Evolutionary conservation across 2,329 filamentous ascomycete species (phyloP), one percentile per base, ranked within the genome.

Genomic region (Hypoxylon sp.): DNA sequence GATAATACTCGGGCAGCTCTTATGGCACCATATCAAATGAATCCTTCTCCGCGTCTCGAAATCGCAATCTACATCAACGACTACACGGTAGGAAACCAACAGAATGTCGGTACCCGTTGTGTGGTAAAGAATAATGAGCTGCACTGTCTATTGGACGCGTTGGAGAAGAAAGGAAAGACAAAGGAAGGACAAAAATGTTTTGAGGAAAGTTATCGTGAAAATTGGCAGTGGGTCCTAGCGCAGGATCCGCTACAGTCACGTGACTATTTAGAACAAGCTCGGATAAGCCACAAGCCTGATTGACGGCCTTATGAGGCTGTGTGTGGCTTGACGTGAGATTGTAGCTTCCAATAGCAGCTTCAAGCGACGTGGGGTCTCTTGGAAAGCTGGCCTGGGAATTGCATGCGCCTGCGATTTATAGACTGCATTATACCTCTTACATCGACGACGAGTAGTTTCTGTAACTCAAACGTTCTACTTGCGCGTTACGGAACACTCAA

Each of bases 71-170:
- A 82, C 85, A 90, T 85, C 87, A 89, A 90, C 76, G 80, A 81
- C 78, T 73, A 82, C 83, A 85, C 85, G 80, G 77, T 81, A 82
- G 82, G 82, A 83, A 72, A 77, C 85, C 83, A 83, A 85, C 92
- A 94, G 89, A 92, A 95, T 86, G 91, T 83, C 85, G 84, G 81
- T 62, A 78, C 82, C 84, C 80, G 81, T 84, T 81, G 84, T 85
- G 84, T 82, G 81, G 80, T 84, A 82, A 81, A 65, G 54, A 82
- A 84, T 87, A 86, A 89, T 90, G 90, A 86, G 86, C 88, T 91
- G 92, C 89, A 95, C 92, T 95, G 92, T 95, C 93, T 95, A 84
- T 85, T 87, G 90, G 91, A 86, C 88, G 91, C 91, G 90, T 91
- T 89, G 84, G 75, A 80, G 81, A 80, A 76, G 77, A 80, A 82